These are phyloP conservation scores for Phytophthora quininea DNA, from an alignment of 352 stramenopile species.

Conservation along the genomic window DNA sequence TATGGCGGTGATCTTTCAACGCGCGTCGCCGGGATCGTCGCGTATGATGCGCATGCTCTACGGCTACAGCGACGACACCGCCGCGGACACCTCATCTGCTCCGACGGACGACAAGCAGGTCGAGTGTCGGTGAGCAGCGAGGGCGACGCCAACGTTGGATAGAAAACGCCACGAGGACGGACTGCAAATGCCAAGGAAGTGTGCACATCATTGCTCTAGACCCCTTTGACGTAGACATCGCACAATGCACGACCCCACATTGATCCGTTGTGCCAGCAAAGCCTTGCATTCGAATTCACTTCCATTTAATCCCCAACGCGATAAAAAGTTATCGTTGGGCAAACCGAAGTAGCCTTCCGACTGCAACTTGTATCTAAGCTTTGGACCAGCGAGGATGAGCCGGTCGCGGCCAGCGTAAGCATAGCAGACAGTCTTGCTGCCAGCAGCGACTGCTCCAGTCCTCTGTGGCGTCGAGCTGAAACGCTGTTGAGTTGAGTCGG, in stretches of 20 bases:
- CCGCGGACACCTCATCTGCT: constrained; percentile 1
- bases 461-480: background rate
- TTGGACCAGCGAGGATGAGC: background rate
- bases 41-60: constrained; percentile 62
- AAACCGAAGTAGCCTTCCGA: too few relatives aligned
- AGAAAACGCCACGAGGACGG: background rate
- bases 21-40: constrained; percentile 46
- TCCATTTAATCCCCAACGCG: too few relatives aligned
- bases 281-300: too few relatives aligned
- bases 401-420: background rate
- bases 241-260: too few relatives aligned
- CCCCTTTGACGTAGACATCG: background rate
- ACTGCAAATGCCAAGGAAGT: too few relatives aligned
- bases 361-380: too few relatives aligned
- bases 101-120: constrained; percentile 13
- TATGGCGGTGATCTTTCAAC: constrained; percentile 56
- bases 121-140: background rate
- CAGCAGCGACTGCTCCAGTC: too few relatives aligned
- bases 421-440: too few relatives aligned
- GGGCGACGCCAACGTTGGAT: background rate
- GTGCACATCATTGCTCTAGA: background rate
- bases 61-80: constrained; percentile 39
- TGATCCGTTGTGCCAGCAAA: too few relatives aligned
- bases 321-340: too few relatives aligned
- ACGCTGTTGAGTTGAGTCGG: background rate